Base-by-base conservation (phyloP, 192 early-diverging fungal genomes). In the Backusella australiensis region DNA sequence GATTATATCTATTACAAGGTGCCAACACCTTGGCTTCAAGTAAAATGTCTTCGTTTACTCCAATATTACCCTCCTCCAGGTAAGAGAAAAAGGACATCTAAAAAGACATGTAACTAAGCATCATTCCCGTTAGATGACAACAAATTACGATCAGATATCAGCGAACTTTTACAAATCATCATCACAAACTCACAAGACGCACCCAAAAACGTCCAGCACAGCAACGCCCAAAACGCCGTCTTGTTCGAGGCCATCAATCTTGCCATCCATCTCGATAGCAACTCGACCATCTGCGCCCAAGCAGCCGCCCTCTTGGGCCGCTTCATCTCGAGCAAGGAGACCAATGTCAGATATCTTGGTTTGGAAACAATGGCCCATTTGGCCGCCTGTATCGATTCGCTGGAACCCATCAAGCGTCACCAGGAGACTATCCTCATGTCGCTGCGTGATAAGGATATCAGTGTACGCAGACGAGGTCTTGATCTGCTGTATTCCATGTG, bases 1-100 rank as follows among this genome's bases (percentile, higher is more conserved):
- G 96, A 98, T 78, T 96, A 99, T 80, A 86, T 96, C 26, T 99
- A 99, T 85, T 99, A 99, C 85, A 97, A 96, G 82, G 95, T 99
- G 53, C 96, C 98, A 0, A 93, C 92, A 42, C 98, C 98, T 39
- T 99, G 98, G 98, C 87, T 99, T 56, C 98, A 99, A 83, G 92
- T 98, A 78, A 99, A 98, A 80, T 89, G 98, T 21, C 85, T 99
- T 69, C 88, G 96, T 34, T 86, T 99, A 35, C 82, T 99, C 59
- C 98, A 99, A 83, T 98, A 98, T 85, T 99, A 93, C 83, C 94
- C 96, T 29, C 90, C 95, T 19, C 93, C 94, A 32, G 91, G 93
- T 87, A 88, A 77, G 59, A 41, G 2, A 23, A 15, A 8, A 21
- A 15, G 23, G 21, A 17, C 4, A 17, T 17, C 2, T 39, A 44